phyloP scores from a whole-genome alignment of 140 eudicot genomes.

The Oenanthe javanica region DNA sequence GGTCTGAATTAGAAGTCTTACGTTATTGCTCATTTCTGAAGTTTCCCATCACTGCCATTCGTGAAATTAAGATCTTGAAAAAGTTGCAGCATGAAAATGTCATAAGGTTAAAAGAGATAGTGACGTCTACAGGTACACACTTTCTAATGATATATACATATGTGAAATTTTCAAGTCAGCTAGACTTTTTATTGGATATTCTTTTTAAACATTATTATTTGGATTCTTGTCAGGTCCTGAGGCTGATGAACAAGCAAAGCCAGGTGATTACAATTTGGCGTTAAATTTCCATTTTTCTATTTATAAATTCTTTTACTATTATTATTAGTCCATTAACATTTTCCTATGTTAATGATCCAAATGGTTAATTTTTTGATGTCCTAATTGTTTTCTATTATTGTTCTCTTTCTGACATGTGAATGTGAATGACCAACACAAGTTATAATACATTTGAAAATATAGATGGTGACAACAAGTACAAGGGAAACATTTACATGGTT shows the following conservation, averaged over 20 bases:
- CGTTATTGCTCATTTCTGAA: constrained; percentile 5
- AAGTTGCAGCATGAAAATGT: constrained; percentile 93
- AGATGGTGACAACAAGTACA: constrained; percentile 66
- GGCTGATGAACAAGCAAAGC: constrained; percentile 53
- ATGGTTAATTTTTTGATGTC: neutral
- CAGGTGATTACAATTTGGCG: constrained; percentile 36
- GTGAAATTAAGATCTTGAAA: constrained; percentile 77
- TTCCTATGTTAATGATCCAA: too few relatives aligned
- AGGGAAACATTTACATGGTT: constrained; percentile 83
- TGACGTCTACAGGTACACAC: constrained; percentile 69
- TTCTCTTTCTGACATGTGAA: neutral
- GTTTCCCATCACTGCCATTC: constrained; percentile 94
- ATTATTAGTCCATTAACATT: neutral
- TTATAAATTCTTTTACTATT: neutral
- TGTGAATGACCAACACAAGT: neutral
- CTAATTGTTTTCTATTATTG: neutral
- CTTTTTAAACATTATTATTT: neutral
- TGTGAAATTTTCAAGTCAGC: neutral
- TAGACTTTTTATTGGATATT: neutral
- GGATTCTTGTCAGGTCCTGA: constrained; percentile 49
- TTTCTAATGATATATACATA: neutral
- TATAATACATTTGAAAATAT: constrained; percentile 3
- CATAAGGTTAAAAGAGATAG: constrained; percentile 78
- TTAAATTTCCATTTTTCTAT: neutral
- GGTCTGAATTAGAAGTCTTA: neutral